Base-by-base conservation (phyloP, 306 rosid genomes). In the Castanospermum australe region DNA sequence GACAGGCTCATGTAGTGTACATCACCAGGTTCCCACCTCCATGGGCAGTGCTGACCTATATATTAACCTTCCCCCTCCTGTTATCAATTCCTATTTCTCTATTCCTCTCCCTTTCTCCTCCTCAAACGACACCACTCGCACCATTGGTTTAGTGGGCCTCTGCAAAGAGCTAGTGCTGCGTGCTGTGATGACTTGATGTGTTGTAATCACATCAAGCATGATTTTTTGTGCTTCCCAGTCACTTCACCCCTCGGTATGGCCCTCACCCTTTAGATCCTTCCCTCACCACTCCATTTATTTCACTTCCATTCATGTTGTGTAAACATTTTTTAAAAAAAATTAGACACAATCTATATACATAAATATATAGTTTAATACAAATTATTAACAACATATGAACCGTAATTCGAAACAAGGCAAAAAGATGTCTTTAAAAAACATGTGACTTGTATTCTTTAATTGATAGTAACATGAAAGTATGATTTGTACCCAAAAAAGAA, bases 151-250 rank as follows among this genome's bases (percentile, higher is more conserved):
- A 67, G 72, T 48, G 67, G 66, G 79, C 79, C 76, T 42, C 11
- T 1, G 2, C 4, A 22, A 0, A 15, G 24, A 6, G n/a, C n/a
- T n/a, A n/a, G 10, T 4, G 36, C 28, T 69, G 15, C 54, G 68
- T 68, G 75, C 44, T 42, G 73, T 66, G 79, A 59, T 66, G 79
- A 59, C 55, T 76, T 22, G 80, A 81, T 71, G 75, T 56, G 20
- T 33, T 56, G 73, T 70, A 76, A 76, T 69, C 73, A 69, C 76
- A 61, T 80, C 82, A 71, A 14, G 1, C 81, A 72, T 81, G 83
- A 2, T 64, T 76, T 80, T 77, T 64, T 62, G 85, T 76, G 77
- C 80, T 11, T 36, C 17, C 14, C 35, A 20, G 51, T 79, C 78
- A 71, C 78, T 61, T 79, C 73, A 57, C 5, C 14, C 55, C 41